Evolutionary conservation across 345 rosid genomes (phyloP), one percentile per base, ranked within the genome.

Genomic region (Mangifera indica): DNA sequence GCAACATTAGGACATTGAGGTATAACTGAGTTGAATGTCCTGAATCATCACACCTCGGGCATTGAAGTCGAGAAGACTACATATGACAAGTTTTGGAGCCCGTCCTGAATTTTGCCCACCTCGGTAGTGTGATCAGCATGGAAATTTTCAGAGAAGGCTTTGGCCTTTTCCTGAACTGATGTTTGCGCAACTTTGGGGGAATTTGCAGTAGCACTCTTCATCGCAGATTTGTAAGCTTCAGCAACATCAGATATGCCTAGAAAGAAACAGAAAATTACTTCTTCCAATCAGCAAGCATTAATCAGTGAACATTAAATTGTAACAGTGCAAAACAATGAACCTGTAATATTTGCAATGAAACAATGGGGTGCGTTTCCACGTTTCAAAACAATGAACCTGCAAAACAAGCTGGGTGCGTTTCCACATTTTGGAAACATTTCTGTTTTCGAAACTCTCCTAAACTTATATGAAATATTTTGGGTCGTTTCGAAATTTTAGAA

Each of bases 161-260:
- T 84, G 58, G 83, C 96, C 65, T 91, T 93, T 60, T 88, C 96
- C 64, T 82, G 83, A 46, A 88, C 78, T 45, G 92, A 80, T 81
- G 85, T 68, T 64, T 83, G 79, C 2, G 79, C 79, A 74, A 69
- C 81, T 62, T 87, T 90, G 3, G 63, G 80, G 57, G 90, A 86
- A 60, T 83, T 89, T 21, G 81, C 81, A 42, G 81, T n/a, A 24
- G 83, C 86, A 63, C 81, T 81, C 77, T 89, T 87, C 20, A 87
- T 76, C 63, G 95, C 97, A 26, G 86, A 90, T 71, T 75, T 49
- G 60, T 91, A 95, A 63, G 98, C 86, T 82, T 88, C 98, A 21
- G 88, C 87, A 10, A 95, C 96, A 77, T 95, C 99, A 17, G 93
- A 85, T 76, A 95, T 88, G 78, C 98, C 99, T 92, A 86, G 57